Percentiles rank a stretch among this genome's conserved stretches.
These are phyloP conservation scores for Bonia amplexicaulis DNA, from an alignment of 176 grass and related monocot species.

Conservation along the genomic window DNA sequence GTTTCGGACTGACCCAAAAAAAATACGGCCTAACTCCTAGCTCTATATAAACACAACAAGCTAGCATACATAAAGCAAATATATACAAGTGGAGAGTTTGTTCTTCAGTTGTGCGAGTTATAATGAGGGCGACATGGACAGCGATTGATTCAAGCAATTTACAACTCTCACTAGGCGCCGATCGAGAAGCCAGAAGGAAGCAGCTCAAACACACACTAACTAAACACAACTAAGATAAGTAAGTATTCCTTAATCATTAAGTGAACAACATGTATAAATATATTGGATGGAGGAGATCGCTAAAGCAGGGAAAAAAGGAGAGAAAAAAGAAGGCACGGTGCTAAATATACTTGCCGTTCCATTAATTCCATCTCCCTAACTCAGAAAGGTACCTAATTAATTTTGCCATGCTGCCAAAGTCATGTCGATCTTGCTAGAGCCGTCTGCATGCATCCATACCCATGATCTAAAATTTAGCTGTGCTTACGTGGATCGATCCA, in stretches of 20 bases:
- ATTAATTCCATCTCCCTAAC: not conserved
- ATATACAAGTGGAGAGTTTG: not conserved
- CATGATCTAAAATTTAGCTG: not conserved
- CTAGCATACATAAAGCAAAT: not conserved
- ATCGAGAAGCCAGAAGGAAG: not conserved
- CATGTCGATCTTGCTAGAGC: not conserved
- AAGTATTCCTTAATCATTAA: not conserved
- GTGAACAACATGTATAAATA: not conserved
- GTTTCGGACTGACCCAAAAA: no score
- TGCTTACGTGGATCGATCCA: not conserved
- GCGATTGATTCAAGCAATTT: not conserved
- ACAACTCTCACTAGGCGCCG: not conserved
- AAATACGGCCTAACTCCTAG: no score
- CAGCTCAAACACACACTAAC: not conserved
- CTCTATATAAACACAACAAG: slow-evolving; percentile 21
- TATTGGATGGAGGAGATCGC: not conserved
- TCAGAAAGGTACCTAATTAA: slow-evolving; percentile 7
- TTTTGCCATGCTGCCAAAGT: not conserved
- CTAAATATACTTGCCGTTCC: slow-evolving; percentile 7
- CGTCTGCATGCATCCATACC: not conserved
- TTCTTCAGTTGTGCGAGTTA: slow-evolving; percentile 10
- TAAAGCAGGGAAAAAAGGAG: not conserved
- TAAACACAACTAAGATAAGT: not conserved
- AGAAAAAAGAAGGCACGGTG: not conserved
- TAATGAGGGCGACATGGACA: slow-evolving; percentile 12